Evolutionary conservation across 495 filamentous ascomycete genomes (phyloP).

Genomic region (Xanthoparmelia taractica): DNA sequence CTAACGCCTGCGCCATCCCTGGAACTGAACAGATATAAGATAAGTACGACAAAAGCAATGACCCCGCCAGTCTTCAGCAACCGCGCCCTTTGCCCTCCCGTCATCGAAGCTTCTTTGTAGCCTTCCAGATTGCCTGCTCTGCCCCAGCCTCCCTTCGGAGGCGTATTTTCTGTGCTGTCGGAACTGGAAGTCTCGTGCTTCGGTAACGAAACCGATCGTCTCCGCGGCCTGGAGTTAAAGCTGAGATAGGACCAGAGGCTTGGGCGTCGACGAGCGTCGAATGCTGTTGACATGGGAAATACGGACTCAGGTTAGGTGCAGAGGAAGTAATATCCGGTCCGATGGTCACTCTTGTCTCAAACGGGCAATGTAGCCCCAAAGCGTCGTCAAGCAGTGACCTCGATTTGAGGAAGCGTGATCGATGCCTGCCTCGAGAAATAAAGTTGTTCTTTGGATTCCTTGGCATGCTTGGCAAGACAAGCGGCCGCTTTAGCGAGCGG

Average conservation of each 20-base stretch:
- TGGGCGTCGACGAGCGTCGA: conserved; percentile 36
- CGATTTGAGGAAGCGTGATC: not conserved
- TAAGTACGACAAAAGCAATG: conserved; percentile 61
- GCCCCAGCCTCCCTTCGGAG: conserved; percentile 21
- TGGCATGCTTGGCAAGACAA: not conserved
- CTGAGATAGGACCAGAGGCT: conserved; percentile 44
- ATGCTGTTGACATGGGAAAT: conserved; percentile 37
- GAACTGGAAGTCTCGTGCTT: conserved; percentile 32
- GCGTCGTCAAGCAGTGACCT: not conserved
- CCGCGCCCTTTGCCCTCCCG: conserved; percentile 65
- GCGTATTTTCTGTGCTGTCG: conserved; percentile 41
- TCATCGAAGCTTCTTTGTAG: conserved; percentile 50
- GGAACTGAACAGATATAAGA: conserved; percentile 69
- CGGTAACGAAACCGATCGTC: conserved; percentile 35
- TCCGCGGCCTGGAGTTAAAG: conserved; percentile 33
- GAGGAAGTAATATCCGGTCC: not conserved
- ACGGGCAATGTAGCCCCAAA: not conserved
- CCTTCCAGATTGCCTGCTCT: conserved; percentile 34
- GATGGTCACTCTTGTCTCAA: not conserved
- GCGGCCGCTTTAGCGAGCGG: too few relatives aligned
- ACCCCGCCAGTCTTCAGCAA: conserved; percentile 78
- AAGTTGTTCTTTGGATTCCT: not conserved
- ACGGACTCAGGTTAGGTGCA: conserved; percentile 1
- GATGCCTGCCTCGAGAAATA: not conserved
- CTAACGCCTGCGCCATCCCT: conserved; percentile 34